Base-by-base conservation (phyloP, 768 basidiomycete genomes). In the Lentinula lateritia region DNA sequence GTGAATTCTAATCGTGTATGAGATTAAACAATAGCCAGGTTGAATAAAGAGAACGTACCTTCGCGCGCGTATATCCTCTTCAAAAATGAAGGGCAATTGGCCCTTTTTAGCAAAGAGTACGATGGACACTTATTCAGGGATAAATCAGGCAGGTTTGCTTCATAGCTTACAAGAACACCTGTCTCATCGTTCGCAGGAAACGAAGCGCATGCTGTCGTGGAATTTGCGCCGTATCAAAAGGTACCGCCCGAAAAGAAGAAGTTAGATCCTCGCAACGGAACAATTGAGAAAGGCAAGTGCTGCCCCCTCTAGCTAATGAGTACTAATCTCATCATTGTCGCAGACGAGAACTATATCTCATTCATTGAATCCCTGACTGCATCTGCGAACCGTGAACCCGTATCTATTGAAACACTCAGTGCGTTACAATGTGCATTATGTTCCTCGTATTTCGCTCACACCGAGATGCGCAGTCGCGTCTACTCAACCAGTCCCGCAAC, bases 61-160 rank as follows among this genome's bases (percentile, higher is more conserved):
- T 94, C 95, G 20, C 85, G 95, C 45, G 96, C 96, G 12, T 98
- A 98, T 71, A 89, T 97, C 64, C 86, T 88, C 1, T 97, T 99
- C 82, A 89, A 85, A 78, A 82, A 75, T 15, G 85, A 88, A 60
- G 90, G 90, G 16, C 76, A 78, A 10, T 75, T 98, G 15, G 81
- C 89, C 3, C 71, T 70, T 2, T 98, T 98, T 68, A 89, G 90
- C 67, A 78, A 79, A 32, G 93, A 83, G 38, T 99, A 93, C 66
- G 93, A 98, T 67, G 96, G 96, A 0, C 95, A 98, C 75, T 52
- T 90, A 23, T 98, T 96, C 70, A 78, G 89, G 64, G 94, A 98
- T 71, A 97, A 95, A 80, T 81, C 89, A 63, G 96, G 96, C 93
- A 63, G 42, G 86, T 67, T 4, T 35, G 46, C 39, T 13, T 46